Evolutionary conservation across 176 grass and related monocot species (phyloP), one percentile per base, ranked within the genome.

Genomic region (Phragmites australis): DNA sequence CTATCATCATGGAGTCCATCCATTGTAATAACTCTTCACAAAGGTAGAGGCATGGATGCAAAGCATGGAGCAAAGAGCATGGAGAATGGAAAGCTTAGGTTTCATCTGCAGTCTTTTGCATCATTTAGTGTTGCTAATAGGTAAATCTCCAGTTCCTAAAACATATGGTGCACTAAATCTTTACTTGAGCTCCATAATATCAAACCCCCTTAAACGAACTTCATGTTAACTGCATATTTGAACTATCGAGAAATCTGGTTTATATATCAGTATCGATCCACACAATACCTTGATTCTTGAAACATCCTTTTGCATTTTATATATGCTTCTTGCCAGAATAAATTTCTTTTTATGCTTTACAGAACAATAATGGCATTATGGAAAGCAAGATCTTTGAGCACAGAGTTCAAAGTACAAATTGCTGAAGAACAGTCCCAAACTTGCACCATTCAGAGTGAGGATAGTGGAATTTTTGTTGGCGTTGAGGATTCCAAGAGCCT

Each of bases 311-410:
- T 74, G 27, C 40, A 74, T 68, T 42, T 37, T 37, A 75, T 50
- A 39, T 79, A 44, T 70, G 23, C 6, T 70, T 81, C 9, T 71
- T 68, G 37, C 49, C 22, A 11, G 9, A 78, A 50, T 83, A 78
- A 39, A 87, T 69, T 47, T 75, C 6, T 29, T 46, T 46, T 75
- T 47, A 13, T 92, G 51, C 54, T 82, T 73, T 88, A 73, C 72
- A 98, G 96, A 88, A 94, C 90, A 27, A 94, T 91, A 70, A 90
- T 95, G 88, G 92, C 92, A 15, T 83, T 98, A 68, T 98, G 96
- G 92, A 98, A 98, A 82, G 96, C 86, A 76, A 93, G 90, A 80
- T 89, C 92, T 62, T 86, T 91, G 65, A 98, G 81, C 64, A 81
- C 86, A 0, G 96, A 94, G 81, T 85, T 54, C 21, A 98, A 95